Evolutionary conservation across 2,329 filamentous ascomycete genomes (phyloP).

Genomic region (Colletotrichum musae): DNA sequence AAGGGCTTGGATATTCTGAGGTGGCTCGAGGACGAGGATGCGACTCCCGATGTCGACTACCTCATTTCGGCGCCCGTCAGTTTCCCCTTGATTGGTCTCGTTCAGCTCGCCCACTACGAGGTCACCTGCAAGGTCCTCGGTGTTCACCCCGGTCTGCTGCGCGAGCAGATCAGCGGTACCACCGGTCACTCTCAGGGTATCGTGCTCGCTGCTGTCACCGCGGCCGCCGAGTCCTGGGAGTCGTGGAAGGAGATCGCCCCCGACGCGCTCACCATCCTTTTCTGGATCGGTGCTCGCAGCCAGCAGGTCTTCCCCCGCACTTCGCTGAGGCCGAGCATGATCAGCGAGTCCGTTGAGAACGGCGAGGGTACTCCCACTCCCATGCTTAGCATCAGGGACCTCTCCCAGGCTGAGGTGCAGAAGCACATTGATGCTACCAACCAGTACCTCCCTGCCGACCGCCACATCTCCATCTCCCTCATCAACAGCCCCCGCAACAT

Average conservation of each 20-base stretch:
- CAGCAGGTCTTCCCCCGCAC: constrained; percentile 98
- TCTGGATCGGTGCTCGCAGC: constrained; percentile 98
- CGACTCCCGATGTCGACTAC: constrained; percentile 94
- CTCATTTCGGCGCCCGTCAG: constrained; percentile 95
- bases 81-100: constrained; percentile 94
- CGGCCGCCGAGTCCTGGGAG: constrained; percentile 93
- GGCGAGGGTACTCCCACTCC: constrained; percentile 96
- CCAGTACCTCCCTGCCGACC: constrained; percentile 91
- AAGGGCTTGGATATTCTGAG: constrained; percentile 96
- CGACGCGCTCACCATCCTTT: constrained; percentile 90
- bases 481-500: constrained; percentile 98
- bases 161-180: constrained; percentile 86
- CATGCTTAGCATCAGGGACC: constrained; percentile 97
- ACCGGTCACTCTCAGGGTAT: constrained; percentile 98
- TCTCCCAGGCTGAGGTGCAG: constrained; percentile 89
- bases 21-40: constrained; percentile 91
- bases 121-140: constrained; percentile 94
- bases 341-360: constrained; percentile 93
- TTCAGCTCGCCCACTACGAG: constrained; percentile 95
- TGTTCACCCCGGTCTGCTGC: constrained; percentile 88
- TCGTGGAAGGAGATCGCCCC: constrained; percentile 86
- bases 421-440: constrained; percentile 98
- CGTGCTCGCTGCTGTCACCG: constrained; percentile 91
- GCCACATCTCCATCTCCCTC: constrained; percentile 94
- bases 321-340: constrained; percentile 89